phyloP scores from a whole-genome alignment of 441 rosid species.

The Bruguiera hainesii region DNA sequence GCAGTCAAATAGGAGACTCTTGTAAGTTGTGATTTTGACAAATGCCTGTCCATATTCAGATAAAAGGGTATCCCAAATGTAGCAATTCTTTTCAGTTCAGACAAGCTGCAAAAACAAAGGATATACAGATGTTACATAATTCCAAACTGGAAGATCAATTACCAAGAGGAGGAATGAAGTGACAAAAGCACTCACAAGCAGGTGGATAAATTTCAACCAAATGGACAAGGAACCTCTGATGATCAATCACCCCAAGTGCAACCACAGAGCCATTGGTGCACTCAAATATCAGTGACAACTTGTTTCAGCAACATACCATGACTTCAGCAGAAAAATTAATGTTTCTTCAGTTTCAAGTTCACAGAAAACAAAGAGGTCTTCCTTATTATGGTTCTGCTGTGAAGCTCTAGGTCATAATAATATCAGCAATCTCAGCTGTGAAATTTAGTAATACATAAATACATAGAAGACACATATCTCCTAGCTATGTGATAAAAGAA shows the following conservation, averaged over 20 bases:
- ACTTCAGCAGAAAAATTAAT: constrained; percentile 2
- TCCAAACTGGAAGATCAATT: background rate
- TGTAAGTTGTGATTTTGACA: too few relatives aligned
- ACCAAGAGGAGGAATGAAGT: background rate
- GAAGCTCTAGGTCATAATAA: constrained; percentile 7
- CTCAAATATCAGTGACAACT: background rate
- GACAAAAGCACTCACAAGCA: background rate
- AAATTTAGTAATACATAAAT: constrained; percentile 3
- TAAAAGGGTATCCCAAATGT: too few relatives aligned
- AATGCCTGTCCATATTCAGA: too few relatives aligned
- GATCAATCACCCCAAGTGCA: constrained; percentile 4
- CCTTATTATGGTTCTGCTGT: background rate
- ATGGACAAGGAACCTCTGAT: background rate
- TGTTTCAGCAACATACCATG: background rate
- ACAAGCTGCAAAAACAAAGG: background rate
- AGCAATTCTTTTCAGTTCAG: background rate
- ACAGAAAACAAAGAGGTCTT: background rate
- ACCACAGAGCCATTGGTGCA: background rate
- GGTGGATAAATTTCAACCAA: background rate
- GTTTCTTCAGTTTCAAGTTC: background rate
- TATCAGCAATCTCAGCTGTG: background rate
- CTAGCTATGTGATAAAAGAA: background rate
- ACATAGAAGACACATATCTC: background rate
- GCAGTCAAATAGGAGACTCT: too few relatives aligned
- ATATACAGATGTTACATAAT: background rate